Conservation (phyloP, 768 basidiomycete species). For the Leccinum aurantiacum region DNA sequence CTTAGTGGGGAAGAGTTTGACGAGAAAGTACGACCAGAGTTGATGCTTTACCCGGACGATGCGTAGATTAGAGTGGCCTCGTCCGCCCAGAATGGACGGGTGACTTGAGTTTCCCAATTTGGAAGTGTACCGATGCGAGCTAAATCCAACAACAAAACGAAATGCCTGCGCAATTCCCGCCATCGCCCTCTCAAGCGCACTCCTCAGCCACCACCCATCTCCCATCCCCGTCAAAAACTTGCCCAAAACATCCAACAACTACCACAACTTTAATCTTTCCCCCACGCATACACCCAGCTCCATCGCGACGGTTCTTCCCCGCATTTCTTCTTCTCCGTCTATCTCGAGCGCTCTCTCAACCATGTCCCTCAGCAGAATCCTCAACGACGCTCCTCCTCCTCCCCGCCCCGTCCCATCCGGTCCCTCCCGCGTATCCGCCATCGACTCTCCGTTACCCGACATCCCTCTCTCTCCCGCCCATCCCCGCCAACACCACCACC, state of each 20-base stretch:
- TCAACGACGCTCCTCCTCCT: slow-evolving; percentile 69
- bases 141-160: slow-evolving; percentile 40
- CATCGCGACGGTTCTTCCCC: not conserved
- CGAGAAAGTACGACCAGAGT: slow-evolving; percentile 85
- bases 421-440: slow-evolving; percentile 19
- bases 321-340: not conserved
- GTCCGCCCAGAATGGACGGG: slow-evolving; percentile 30
- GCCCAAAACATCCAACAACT: not conserved
- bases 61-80: slow-evolving; percentile 23
- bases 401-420: slow-evolving; percentile 30
- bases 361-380: slow-evolving; percentile 80
- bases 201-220: slow-evolving; percentile 17
- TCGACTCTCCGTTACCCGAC: slow-evolving; percentile 15
- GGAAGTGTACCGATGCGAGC: slow-evolving; percentile 35
- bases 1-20: slow-evolving; percentile 92
- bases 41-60: slow-evolving; percentile 81
- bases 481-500: slow-evolving; percentile 29
- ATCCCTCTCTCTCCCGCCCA: slow-evolving; percentile 20
- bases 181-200: slow-evolving; percentile 26
- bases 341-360: slow-evolving; percentile 11
- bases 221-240: not conserved
- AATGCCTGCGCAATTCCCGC: slow-evolving; percentile 35
- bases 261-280: not conserved
- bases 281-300: not conserved
- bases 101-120: slow-evolving; percentile 29